Percentiles rank a stretch among this genome's conserved stretches.
Evolutionary conservation across 305 asterid species (phyloP).

Genomic region (Stenogyne calaminthoides): DNA sequence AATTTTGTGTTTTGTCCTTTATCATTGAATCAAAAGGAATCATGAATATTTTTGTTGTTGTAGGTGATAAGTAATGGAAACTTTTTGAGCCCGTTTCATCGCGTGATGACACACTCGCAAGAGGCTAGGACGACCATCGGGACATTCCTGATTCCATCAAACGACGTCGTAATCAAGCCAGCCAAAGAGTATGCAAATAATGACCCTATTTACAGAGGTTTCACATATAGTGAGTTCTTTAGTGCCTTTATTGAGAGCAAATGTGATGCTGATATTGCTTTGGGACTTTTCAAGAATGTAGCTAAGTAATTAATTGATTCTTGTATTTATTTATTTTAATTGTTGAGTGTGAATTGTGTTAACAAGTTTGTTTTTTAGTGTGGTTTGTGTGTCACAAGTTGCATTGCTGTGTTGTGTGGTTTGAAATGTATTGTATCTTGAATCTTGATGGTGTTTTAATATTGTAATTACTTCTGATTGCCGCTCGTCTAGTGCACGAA

Average conservation of each 20-base stretch:
- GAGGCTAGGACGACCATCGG: slow-evolving; percentile 50
- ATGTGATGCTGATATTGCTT: slow-evolving; percentile 36
- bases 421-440: neutral
- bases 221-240: slow-evolving; percentile 52
- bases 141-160: slow-evolving; percentile 48
- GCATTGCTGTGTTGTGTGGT: too few relatives aligned
- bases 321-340: too few relatives aligned
- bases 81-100: slow-evolving; percentile 43
- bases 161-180: slow-evolving; percentile 40
- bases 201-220: slow-evolving; percentile 36
- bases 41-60: neutral
- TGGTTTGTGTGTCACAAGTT: too few relatives aligned
- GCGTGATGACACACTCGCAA: slow-evolving; percentile 46
- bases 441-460: neutral
- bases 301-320: neutral
- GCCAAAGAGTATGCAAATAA: slow-evolving; percentile 14
- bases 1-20: neutral
- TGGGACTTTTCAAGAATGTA: slow-evolving; percentile 39
- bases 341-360: neutral
- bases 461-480: neutral
- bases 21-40: too few relatives aligned
- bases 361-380: neutral
- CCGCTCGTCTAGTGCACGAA: too few relatives aligned
- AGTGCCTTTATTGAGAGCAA: slow-evolving; percentile 26
- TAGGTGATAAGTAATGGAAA: slow-evolving; percentile 55